phyloP scores from a whole-genome alignment of 2,329 filamentous ascomycete species.

The Beauveria medogensis region DNA sequence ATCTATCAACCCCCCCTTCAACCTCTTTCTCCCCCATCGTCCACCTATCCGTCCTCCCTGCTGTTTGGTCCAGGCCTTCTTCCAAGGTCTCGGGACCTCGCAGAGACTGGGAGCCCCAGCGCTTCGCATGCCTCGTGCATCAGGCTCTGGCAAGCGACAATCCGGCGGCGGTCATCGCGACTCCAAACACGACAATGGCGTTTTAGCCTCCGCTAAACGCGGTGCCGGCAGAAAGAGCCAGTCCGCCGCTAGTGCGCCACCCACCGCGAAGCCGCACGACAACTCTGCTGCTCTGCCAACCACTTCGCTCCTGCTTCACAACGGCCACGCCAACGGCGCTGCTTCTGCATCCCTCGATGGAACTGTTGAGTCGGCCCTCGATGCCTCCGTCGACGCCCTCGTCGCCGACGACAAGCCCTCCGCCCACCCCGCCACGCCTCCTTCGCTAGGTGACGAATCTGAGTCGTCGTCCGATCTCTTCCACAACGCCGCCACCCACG shows the following conservation, averaged over 20 bases:
- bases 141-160: slow-evolving; percentile 53
- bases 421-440: neutral
- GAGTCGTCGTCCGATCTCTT: slow-evolving; percentile 28
- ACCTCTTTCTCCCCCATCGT: slow-evolving; percentile 11
- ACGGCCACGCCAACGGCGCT: slow-evolving; percentile 6
- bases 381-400: neutral
- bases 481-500: slow-evolving; percentile 20
- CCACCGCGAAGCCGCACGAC: slow-evolving; percentile 26
- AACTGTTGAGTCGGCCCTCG: neutral
- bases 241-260: slow-evolving; percentile 30
- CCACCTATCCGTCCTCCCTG: slow-evolving; percentile 21
- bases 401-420: neutral
- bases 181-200: slow-evolving; percentile 77
- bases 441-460: slow-evolving; percentile 13
- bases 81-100: slow-evolving; percentile 27
- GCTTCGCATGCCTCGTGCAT: slow-evolving; percentile 53
- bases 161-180: slow-evolving; percentile 59
- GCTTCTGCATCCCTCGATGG: neutral
- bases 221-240: slow-evolving; percentile 37
- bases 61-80: slow-evolving; percentile 26
- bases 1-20: neutral
- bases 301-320: slow-evolving; percentile 16
- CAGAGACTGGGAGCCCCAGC: slow-evolving; percentile 26
- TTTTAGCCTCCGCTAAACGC: slow-evolving; percentile 52
- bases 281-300: slow-evolving; percentile 16